Evolutionary conservation across 2,329 filamentous ascomycete species (phyloP).

Genomic region (Trichoderma pleuroti): DNA sequence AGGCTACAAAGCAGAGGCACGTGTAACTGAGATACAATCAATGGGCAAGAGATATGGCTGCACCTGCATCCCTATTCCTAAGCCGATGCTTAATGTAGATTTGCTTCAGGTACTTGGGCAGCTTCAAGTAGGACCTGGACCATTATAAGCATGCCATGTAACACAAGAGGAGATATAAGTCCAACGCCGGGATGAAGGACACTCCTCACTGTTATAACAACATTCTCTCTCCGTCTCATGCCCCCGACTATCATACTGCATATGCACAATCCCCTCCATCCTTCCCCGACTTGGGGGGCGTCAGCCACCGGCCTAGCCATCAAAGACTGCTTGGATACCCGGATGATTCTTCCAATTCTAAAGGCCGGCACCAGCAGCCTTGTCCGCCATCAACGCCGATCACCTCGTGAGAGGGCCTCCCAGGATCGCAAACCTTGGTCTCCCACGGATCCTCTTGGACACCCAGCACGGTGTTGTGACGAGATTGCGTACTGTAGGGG

Average conservation of each 20-base stretch:
- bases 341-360: not conserved
- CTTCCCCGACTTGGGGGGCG: not conserved
- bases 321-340: not conserved
- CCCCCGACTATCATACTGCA: not conserved
- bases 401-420: not conserved
- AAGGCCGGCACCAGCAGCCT: constrained; percentile 3
- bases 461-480: not conserved
- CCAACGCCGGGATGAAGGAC: not conserved
- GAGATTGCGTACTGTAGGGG: constrained; percentile 9
- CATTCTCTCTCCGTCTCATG: not conserved
- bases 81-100: not conserved
- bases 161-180: not conserved
- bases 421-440: constrained; percentile 1
- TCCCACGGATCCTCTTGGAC: not conserved
- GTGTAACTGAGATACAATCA: not conserved
- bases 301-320: not conserved
- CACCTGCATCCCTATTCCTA: not conserved
- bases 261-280: not conserved
- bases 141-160: not conserved
- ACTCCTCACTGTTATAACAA: not conserved
- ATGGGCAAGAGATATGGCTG: not conserved
- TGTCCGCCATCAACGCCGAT: constrained; percentile 12
- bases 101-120: not conserved
- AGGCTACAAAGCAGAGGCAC: not conserved
- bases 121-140: not conserved